A percentile compares a stretch with the other conserved stretches of the same genome.
Evolutionary conservation across 768 basidiomycete species (phyloP).

Genomic region (Phaffia australis): DNA sequence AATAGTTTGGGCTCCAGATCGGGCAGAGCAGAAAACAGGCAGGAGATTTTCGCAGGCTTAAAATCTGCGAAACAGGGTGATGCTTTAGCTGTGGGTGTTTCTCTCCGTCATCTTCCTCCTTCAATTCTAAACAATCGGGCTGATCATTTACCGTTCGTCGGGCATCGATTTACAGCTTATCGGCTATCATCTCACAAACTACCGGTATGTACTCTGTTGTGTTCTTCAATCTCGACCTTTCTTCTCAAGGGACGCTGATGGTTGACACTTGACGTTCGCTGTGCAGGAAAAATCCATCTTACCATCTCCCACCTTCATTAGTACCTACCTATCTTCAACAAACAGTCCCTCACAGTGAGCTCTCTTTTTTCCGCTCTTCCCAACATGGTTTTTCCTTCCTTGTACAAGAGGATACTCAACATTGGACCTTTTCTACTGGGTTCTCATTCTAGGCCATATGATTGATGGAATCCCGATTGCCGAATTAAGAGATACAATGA

Average conservation of each 20-base stretch:
- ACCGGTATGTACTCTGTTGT: constrained; percentile 5
- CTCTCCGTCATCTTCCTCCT: too few species aligned
- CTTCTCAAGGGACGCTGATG: not conserved
- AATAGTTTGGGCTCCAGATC: too few species aligned
- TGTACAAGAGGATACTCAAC: too few species aligned
- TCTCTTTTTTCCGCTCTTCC: not conserved
- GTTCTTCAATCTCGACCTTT: not conserved
- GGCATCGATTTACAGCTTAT: not conserved
- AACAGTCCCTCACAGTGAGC: constrained; percentile 17
- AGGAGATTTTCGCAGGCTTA: too few species aligned
- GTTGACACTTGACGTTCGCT: not conserved
- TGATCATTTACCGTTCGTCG: too few species aligned
- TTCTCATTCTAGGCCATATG: constrained; percentile 1
- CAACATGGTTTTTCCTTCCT: too few species aligned
- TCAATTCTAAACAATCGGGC: too few species aligned
- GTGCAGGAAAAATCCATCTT: constrained; percentile 15
- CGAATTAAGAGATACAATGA: constrained; percentile 9
- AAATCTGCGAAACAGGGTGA: too few species aligned
- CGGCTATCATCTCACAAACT: constrained; percentile 18
- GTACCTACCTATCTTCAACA: constrained; percentile 18
- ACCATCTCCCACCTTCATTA: constrained; percentile 21
- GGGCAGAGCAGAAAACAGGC: too few species aligned
- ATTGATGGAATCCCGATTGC: constrained; percentile 21
- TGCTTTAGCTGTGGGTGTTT: too few species aligned
- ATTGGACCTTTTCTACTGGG: too few species aligned